Conservation (phyloP, 1,284 basidiomycete genomes). For the Malassezia vespertilionis region DNA sequence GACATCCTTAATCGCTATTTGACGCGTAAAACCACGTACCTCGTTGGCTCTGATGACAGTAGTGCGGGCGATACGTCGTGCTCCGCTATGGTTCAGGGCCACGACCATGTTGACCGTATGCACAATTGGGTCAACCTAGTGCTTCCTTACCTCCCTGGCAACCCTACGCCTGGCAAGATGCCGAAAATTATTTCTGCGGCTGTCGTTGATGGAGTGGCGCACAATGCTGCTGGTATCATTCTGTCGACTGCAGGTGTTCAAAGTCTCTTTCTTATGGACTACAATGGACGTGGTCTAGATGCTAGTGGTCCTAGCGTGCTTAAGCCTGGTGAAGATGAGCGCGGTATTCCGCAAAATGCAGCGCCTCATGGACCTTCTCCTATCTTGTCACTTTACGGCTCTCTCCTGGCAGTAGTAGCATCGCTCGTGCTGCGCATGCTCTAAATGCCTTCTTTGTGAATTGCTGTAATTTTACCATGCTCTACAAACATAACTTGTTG, state of each 20-base stretch:
- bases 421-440: too few species aligned
- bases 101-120: slow-evolving; percentile 31
- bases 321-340: neutral
- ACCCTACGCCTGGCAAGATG: slow-evolving; percentile 19
- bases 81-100: slow-evolving; percentile 29
- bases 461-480: too few species aligned
- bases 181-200: slow-evolving; percentile 21
- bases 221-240: slow-evolving; percentile 30
- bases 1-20: slow-evolving; percentile 21
- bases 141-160: slow-evolving; percentile 25
- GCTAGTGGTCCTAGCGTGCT: neutral
- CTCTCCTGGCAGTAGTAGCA: too few species aligned
- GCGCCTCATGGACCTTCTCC: too few species aligned
- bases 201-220: slow-evolving; percentile 21
- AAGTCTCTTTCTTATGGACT: slow-evolving; percentile 29
- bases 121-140: slow-evolving; percentile 29
- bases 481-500: too few species aligned
- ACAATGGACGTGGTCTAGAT: slow-evolving; percentile 18
- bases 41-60: slow-evolving; percentile 28
- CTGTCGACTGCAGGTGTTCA: slow-evolving; percentile 29
- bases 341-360: too few species aligned
- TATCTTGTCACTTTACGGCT: too few species aligned
- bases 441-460: too few species aligned
- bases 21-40: slow-evolving; percentile 24
- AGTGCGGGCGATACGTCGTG: slow-evolving; percentile 22